Conservation (phyloP, 2,329 filamentous ascomycete species). For the Myriosclerotinia curreyana region DNA sequence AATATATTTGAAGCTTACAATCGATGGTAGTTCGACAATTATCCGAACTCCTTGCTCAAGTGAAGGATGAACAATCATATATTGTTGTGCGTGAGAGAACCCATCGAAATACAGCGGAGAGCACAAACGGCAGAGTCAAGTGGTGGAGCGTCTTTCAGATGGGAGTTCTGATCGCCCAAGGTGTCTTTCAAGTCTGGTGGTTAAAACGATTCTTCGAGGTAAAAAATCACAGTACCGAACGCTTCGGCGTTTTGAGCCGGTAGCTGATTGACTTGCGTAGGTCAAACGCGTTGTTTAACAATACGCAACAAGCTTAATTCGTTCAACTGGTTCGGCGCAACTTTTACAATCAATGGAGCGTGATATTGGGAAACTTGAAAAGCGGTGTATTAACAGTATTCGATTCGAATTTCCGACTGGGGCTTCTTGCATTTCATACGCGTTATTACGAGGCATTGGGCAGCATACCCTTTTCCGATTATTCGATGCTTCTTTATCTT, state of each 20-base stretch:
- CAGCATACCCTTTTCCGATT: neutral
- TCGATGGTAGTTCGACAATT: constrained; percentile 66
- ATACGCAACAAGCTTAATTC: constrained; percentile 17
- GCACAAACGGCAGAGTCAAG: constrained; percentile 95
- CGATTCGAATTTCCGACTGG: constrained; percentile 7
- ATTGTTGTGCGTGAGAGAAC: constrained; percentile 93
- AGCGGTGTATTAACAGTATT: constrained; percentile 25
- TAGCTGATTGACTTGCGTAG: constrained; percentile 38
- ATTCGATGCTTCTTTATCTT: neutral
- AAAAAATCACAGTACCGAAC: constrained; percentile 37
- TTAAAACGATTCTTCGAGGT: constrained; percentile 96
- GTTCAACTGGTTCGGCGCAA: constrained; percentile 32
- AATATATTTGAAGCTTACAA: constrained; percentile 10
- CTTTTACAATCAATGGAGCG: constrained; percentile 25
- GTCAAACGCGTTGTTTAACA: constrained; percentile 64
- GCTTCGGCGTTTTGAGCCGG: constrained; percentile 37
- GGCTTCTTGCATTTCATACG: constrained; percentile 2
- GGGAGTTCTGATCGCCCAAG: constrained; percentile 81
- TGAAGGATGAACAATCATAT: constrained; percentile 97
- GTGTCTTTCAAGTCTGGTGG: constrained; percentile 99
- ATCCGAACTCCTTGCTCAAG: constrained; percentile 80
- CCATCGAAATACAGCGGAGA: constrained; percentile 97
- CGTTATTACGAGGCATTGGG: constrained; percentile 5
- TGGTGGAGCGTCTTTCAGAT: constrained; percentile 99
- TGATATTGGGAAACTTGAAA: constrained; percentile 20